These are phyloP conservation scores for Dendrobium huoshanense DNA, from an alignment of 106 monocot genomes.

Conservation along the genomic window DNA sequence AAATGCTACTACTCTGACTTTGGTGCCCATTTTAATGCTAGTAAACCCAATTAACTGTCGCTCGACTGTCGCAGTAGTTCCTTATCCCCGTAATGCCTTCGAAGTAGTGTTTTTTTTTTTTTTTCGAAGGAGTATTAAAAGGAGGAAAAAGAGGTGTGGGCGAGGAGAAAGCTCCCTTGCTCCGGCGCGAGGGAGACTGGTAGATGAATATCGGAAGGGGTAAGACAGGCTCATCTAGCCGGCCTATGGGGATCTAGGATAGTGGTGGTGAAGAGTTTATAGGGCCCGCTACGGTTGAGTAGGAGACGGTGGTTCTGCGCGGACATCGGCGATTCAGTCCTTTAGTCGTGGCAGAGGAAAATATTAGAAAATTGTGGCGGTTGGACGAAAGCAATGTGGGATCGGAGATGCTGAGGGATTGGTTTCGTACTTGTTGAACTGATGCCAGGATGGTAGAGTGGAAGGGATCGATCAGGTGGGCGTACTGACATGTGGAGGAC, in stretches of 20 bases:
- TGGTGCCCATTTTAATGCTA: too few species aligned
- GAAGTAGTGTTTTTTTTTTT: too few species aligned
- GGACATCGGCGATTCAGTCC: not conserved
- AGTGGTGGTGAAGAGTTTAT: not conserved
- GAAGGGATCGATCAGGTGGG: not conserved
- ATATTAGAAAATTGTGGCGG: not conserved
- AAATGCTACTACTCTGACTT: too few species aligned
- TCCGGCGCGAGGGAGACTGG: too few species aligned
- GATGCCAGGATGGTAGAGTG: not conserved
- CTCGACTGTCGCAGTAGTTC: too few species aligned
- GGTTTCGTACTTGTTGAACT: not conserved
- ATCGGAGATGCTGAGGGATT: not conserved
- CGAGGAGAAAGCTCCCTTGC: too few species aligned
- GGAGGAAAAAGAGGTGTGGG: too few species aligned
- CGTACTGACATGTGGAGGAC: not conserved
- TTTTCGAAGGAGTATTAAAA: too few species aligned
- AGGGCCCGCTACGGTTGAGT: not conserved
- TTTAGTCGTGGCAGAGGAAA: not conserved
- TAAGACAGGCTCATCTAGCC: not conserved
- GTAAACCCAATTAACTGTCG: too few species aligned
- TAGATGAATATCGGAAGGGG: too few species aligned
- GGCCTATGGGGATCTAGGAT: not conserved
- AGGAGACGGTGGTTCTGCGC: not conserved
- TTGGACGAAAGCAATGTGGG: not conserved
- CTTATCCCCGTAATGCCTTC: too few species aligned